Conservation (phyloP, 306 rosid genomes). For the Quercus mongolica region DNA sequence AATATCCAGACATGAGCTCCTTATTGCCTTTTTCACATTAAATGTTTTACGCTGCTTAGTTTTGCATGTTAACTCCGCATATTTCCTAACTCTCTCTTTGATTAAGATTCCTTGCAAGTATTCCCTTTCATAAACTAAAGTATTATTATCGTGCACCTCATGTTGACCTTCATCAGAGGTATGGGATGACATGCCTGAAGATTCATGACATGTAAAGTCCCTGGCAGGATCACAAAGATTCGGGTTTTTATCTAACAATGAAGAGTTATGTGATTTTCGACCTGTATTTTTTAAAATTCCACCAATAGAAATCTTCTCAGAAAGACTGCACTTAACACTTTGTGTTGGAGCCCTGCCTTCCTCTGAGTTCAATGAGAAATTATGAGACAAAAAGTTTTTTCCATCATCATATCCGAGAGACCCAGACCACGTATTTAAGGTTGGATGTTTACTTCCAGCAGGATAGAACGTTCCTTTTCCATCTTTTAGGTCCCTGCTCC, state of each 20-base stretch:
- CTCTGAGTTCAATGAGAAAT: constrained; percentile 30
- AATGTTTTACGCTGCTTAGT: constrained; percentile 45
- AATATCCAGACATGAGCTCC: constrained; percentile 42
- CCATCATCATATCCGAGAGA: constrained; percentile 33
- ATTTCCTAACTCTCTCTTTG: constrained; percentile 52
- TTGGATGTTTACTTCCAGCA: constrained; percentile 60
- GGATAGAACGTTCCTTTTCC: constrained; percentile 94
- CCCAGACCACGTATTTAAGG: constrained; percentile 55
- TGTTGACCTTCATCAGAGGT: constrained; percentile 36
- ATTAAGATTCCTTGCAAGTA: constrained; percentile 91
- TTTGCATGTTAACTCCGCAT: constrained; percentile 36
- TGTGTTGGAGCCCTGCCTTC: constrained; percentile 26
- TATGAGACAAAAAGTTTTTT: constrained; percentile 14
- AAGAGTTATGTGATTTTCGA: constrained; percentile 44
- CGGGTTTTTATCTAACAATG: constrained; percentile 35
- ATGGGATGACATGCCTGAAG: constrained; percentile 27
- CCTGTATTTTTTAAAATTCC: constrained; percentile 40
- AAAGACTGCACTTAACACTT: constrained; percentile 53
- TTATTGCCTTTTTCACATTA: constrained; percentile 38
- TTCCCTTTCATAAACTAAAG: constrained; percentile 66
- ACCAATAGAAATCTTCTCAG: constrained; percentile 42
- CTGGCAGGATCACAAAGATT: constrained; percentile 23
- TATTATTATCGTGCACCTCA: constrained; percentile 28
- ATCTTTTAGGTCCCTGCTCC: constrained; percentile 88
- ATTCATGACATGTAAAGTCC: constrained; percentile 35